Percentiles rank a stretch among this genome's conserved stretches.
These are phyloP conservation scores for Lycium barbarum DNA, from an alignment of 257 asterid species.

Conservation along the genomic window DNA sequence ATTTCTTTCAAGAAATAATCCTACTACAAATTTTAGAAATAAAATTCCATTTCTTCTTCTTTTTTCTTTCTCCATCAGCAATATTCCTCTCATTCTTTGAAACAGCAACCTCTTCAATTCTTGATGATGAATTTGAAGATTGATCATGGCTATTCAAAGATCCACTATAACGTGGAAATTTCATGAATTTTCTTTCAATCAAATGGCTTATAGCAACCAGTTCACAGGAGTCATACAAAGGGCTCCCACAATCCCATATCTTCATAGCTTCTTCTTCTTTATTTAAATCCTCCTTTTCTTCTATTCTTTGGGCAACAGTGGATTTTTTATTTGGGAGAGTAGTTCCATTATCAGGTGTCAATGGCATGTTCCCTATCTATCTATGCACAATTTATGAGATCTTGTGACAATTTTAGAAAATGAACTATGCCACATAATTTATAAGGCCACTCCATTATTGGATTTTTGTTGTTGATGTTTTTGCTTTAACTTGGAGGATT, in stretches of 20 bases:
- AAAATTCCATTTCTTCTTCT: neutral
- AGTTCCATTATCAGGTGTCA: constrained; percentile 10
- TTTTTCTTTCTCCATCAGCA: constrained; percentile 29
- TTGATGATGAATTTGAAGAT: constrained; percentile 4
- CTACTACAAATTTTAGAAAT: too few relatives aligned
- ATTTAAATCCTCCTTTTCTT: constrained; percentile 5
- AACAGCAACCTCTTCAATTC: neutral
- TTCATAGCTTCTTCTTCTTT: constrained; percentile 15
- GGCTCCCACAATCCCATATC: constrained; percentile 84
- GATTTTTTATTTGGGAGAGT: constrained; percentile 15
- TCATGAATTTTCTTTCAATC: constrained; percentile 60
- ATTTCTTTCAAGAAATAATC: too few relatives aligned
- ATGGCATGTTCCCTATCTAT: constrained; percentile 9
- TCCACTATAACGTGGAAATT: constrained; percentile 45
- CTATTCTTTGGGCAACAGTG: constrained; percentile 15
- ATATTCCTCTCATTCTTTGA: constrained; percentile 37
- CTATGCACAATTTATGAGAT: constrained; percentile 18
- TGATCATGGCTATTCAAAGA: constrained; percentile 29
- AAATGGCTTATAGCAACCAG: constrained; percentile 58
- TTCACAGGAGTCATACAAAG: constrained; percentile 72
- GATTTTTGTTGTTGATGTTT: too few relatives aligned
- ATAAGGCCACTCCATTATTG: neutral
- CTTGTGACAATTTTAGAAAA: neutral
- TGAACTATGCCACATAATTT: neutral
- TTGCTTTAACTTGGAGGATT: neutral